Evolutionary conservation across 2,329 filamentous ascomycete genomes (phyloP), one percentile per base, ranked within the genome.

Genomic region (Ilyonectria mors-panacis): DNA sequence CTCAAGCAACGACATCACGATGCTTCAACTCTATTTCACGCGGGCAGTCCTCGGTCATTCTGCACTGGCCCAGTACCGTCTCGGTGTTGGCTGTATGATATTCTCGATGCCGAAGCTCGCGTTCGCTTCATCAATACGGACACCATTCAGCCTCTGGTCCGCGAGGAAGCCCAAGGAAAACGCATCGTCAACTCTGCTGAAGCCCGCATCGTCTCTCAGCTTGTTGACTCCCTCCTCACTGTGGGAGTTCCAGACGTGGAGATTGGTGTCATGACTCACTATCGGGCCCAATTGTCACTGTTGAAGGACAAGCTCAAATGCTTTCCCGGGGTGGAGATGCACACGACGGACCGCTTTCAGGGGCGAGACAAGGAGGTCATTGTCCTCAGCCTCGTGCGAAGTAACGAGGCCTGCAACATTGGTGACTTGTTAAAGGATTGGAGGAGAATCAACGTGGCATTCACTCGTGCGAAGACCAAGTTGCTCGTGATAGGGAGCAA

Each of bases 291-390:
- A 80, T 89, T 99, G 1, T 91, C 94, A 0, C 85, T 97, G 2
- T 86, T 99, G 1, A 93, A 93, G 70, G 89, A 95, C 67, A 86
- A 86, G 12, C 88, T 97, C 37, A 88, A 89, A 35, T 84, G 82
- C 47, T 81, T 86, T 73, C 64, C 85, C 0, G 88, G 88, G 2
- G 90, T 99, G 1, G 96, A 99, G 81, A 94, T 98, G 87, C 94
- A 99, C 81, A 98, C 96, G 0, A 95, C 96, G 3, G 96, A 99
- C 81, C 94, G 95, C 50, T 99, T 97, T 80, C 96, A 99, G 79
- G 96, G 96, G 7, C 89, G 96, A 10, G 96, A 99, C 81, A 99
- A 99, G 78, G 94, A 97, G 77, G 91, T 97, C 3, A 89, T 98
- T 1, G 89, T 99, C 15, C 87, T 99, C 9, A 94, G 90, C 62